Evolutionary conservation across 2,329 filamentous ascomycete genomes (phyloP), one percentile per base, ranked within the genome.

Genomic region (Tolypocladium amazonense): DNA sequence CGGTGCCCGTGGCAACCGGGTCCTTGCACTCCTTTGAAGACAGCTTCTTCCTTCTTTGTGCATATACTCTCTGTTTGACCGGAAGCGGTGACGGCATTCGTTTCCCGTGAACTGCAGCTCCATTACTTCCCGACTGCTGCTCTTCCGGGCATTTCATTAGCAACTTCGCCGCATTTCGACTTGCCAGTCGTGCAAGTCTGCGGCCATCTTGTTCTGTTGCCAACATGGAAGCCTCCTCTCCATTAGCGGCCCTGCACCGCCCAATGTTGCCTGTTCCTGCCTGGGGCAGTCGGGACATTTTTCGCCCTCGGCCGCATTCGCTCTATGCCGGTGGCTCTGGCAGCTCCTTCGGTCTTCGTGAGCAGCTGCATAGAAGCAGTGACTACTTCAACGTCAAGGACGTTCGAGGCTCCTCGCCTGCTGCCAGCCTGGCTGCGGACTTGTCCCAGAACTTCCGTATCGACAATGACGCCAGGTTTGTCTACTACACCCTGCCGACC

Each of bases 381-480:
- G 92, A 96, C 74, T 96, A 94, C 78, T 96, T 97, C 78, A 87
- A 82, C 68, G 75, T 89, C 68, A 92, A 90, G 71, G 83, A 88
- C 58, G 79, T 90, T 68, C 85, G 86, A 66, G 90, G 91, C 56
- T 96, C 92, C 25, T 99, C 94, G 60, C 94, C 94, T 7, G 92
- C 92, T 41, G 87, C 91, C 58, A 96, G 90, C 70, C 79, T 99
- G 66, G 93, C 92, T 50, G 92, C 92, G 63, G 94, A 99, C 76
- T 82, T 97, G 68, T 97, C 92, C 61, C 92, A 96, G 72, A 99
- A 97, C 79, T 96, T 97, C 73, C 89, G 93, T 72, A 89, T 97
- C 72, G 92, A 97, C 75, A 91, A 76, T 62, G 81, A 85, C 59
- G 73, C 88, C 70, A 97, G 92, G 93, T 97, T 80, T 66, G 82